Conservation (phyloP, 2,329 filamentous ascomycete genomes). For the Pyrenochaeta sp. region DNA sequence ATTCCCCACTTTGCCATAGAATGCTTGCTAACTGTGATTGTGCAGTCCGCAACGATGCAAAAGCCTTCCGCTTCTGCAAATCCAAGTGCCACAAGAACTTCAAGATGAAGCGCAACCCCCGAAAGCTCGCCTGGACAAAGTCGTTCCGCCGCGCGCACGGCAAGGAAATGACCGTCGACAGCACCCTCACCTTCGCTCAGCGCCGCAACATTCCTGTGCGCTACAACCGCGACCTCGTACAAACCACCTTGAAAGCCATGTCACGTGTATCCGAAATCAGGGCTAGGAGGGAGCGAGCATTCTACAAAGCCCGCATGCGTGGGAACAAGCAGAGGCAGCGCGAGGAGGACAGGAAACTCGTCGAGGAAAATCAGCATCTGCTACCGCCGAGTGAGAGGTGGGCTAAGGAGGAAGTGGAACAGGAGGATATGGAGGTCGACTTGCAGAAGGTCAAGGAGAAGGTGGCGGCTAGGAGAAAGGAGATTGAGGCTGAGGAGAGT, state of each 20-base stretch:
- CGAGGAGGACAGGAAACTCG: slow-evolving; percentile 83
- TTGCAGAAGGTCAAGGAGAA: slow-evolving; percentile 59
- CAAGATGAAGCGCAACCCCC: slow-evolving; percentile 98
- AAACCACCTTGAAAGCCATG: slow-evolving; percentile 91
- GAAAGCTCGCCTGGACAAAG: slow-evolving; percentile 86
- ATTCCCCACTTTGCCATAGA: background rate
- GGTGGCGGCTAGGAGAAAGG: slow-evolving; percentile 65
- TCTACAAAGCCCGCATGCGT: slow-evolving; percentile 93
- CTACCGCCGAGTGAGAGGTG: slow-evolving; percentile 68
- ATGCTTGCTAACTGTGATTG: slow-evolving; percentile 1
- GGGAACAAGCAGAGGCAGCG: slow-evolving; percentile 87
- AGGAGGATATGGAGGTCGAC: slow-evolving; percentile 65
- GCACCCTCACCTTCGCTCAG: slow-evolving; percentile 88
- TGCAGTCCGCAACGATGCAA: slow-evolving; percentile 60
- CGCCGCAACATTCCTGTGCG: slow-evolving; percentile 93
- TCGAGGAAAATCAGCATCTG: slow-evolving; percentile 91
- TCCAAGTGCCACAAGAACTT: slow-evolving; percentile 70
- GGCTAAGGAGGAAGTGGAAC: slow-evolving; percentile 61
- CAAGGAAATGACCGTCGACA: slow-evolving; percentile 83
- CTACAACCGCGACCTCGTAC: slow-evolving; percentile 92
- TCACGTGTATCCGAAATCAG: slow-evolving; percentile 87
- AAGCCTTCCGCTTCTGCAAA: slow-evolving; percentile 72
- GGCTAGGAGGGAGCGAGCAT: slow-evolving; percentile 81
- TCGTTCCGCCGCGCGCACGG: slow-evolving; percentile 55
- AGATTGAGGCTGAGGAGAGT: slow-evolving; percentile 66